Percentiles rank a stretch among this genome's conserved stretches.
Evolutionary conservation across 768 basidiomycete genomes (phyloP).

Genomic region (Dictyophora rubrovolvata): DNA sequence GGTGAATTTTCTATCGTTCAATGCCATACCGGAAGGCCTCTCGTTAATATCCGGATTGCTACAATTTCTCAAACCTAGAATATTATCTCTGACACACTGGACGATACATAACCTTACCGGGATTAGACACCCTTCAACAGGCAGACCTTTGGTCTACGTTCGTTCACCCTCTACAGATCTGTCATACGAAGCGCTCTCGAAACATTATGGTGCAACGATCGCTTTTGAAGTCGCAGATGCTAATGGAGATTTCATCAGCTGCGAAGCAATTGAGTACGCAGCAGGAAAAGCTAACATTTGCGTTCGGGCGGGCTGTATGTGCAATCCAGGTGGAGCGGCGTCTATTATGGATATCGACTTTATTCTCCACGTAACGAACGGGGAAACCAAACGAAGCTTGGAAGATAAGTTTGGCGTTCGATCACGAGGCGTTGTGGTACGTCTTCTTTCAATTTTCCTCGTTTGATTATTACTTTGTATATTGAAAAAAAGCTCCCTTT

Average conservation of each 20-base stretch:
- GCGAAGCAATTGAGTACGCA: constrained; percentile 41
- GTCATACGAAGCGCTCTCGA: neutral
- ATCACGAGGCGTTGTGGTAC: neutral
- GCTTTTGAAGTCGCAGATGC: neutral
- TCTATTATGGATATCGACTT: constrained; percentile 55
- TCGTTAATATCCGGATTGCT: constrained; percentile 69
- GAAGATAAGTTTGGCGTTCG: constrained; percentile 26
- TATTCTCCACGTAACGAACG: constrained; percentile 55
- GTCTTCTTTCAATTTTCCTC: neutral
- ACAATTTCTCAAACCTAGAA: constrained; percentile 65
- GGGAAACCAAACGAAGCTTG: constrained; percentile 51
- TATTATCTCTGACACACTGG: constrained; percentile 54
- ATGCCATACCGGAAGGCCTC: constrained; percentile 70
- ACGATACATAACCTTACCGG: neutral
- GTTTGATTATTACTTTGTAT: neutral
- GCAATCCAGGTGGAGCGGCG: constrained; percentile 75
- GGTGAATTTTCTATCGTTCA: constrained; percentile 67
- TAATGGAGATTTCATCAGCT: neutral
- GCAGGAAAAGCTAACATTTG: constrained; percentile 59
- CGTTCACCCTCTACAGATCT: neutral
- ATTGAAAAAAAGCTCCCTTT: neutral
- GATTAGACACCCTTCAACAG: neutral
- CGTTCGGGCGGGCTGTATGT: constrained; percentile 78
- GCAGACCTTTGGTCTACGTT: neutral
- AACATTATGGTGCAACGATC: neutral